Evolutionary conservation across 2,329 filamentous ascomycete species (phyloP).

Genomic region (Berkeleyomyces basicola): DNA sequence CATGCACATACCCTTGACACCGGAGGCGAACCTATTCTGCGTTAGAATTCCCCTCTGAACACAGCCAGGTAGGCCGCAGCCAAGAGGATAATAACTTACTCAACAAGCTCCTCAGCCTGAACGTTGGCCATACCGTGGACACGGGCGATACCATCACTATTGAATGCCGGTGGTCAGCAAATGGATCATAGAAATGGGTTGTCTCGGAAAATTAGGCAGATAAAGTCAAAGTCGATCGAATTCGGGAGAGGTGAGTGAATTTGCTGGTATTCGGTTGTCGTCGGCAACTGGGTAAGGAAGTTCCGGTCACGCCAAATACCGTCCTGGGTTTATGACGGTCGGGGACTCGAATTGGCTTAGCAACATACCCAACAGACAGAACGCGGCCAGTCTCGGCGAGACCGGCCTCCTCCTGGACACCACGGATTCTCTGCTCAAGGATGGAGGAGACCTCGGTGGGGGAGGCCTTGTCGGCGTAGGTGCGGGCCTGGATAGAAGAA

Average conservation of each 20-base stretch:
- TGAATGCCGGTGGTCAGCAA: constrained; percentile 8
- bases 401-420: constrained; percentile 89
- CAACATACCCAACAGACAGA: constrained; percentile 90
- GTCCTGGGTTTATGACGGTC: too few species aligned
- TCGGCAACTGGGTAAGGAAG: neutral
- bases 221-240: neutral
- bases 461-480: constrained; percentile 86
- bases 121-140: constrained; percentile 99
- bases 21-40: constrained; percentile 72
- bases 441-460: constrained; percentile 99
- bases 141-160: constrained; percentile 99
- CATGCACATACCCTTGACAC: constrained; percentile 99
- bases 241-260: neutral
- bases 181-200: neutral
- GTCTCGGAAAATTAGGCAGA: neutral
- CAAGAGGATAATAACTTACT: constrained; percentile 48
- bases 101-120: constrained; percentile 98
- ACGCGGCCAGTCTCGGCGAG: constrained; percentile 98
- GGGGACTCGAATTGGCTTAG: constrained; percentile 7
- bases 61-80: neutral
- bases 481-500: constrained; percentile 56
- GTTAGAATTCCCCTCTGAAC: constrained; percentile 1
- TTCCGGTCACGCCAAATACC: neutral
- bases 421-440: constrained; percentile 97
- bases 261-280: neutral